phyloP scores from a whole-genome alignment of 768 basidiomycete species.

The Mycena indigotica region DNA sequence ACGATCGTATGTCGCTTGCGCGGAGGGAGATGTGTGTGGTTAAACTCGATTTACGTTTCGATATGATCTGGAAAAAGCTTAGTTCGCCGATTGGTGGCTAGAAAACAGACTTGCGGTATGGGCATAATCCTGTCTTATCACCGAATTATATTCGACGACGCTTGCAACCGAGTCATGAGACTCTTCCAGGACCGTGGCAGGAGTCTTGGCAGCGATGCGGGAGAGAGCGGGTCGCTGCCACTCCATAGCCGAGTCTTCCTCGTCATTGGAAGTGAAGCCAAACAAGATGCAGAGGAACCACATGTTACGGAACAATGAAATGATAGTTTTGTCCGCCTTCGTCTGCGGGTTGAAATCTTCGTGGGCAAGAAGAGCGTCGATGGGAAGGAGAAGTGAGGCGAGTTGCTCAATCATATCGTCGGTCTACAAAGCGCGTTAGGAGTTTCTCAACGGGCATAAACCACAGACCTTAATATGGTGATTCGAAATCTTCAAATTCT shows the following conservation, averaged over 20 bases:
- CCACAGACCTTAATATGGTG: conserved; percentile 64
- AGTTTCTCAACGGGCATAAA: conserved; percentile 8
- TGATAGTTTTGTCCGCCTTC: conserved; percentile 58
- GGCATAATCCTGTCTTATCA: conserved; percentile 84
- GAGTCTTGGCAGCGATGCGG: conserved; percentile 85
- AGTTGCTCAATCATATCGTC: conserved; percentile 87
- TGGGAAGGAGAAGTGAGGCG: conserved; percentile 84
- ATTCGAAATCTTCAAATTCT: conserved; percentile 72
- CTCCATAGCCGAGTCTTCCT: conserved; percentile 66
- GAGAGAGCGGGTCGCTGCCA: conserved; percentile 78
- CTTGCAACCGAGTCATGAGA: conserved; percentile 81
- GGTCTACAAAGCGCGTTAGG: conserved; percentile 47
- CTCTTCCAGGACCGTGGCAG: conserved; percentile 79
- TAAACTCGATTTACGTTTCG: conserved; percentile 66
- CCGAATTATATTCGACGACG: conserved; percentile 90
- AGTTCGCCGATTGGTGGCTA: not conserved
- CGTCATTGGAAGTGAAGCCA: conserved; percentile 65
- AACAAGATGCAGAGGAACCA: conserved; percentile 94
- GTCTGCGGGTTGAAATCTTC: conserved; percentile 63
- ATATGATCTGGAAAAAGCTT: conserved; percentile 56
- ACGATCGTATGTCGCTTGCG: conserved; percentile 65
- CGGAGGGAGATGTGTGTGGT: conserved; percentile 67
- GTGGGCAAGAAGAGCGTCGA: conserved; percentile 83
- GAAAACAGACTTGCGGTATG: conserved; percentile 54
- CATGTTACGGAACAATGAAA: conserved; percentile 83